Evolutionary conservation across 495 filamentous ascomycete genomes (phyloP).

Genomic region (Letharia lupina): DNA sequence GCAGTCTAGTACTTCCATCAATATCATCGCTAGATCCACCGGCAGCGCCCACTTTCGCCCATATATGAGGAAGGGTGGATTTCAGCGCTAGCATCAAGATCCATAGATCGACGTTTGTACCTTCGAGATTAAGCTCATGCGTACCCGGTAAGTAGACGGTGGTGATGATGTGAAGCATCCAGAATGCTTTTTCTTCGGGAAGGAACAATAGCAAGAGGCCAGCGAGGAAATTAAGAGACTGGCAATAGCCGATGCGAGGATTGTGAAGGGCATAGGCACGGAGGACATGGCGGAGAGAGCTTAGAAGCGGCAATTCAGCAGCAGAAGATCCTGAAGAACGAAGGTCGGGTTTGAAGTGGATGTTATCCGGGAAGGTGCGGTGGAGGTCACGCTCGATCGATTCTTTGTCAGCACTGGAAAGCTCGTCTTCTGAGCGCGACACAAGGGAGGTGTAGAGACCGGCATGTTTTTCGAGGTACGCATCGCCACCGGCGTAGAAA

Average conservation of each 20-base stretch:
- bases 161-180: slow-evolving; percentile 90
- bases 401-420: slow-evolving; percentile 67
- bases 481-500: slow-evolving; percentile 87
- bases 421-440: slow-evolving; percentile 49
- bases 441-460: slow-evolving; percentile 68
- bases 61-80: slow-evolving; percentile 77
- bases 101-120: slow-evolving; percentile 88
- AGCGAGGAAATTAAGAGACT: slow-evolving; percentile 95
- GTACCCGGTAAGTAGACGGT: slow-evolving; percentile 82
- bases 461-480: slow-evolving; percentile 59
- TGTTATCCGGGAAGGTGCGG: slow-evolving; percentile 92
- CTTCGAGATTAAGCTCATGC: slow-evolving; percentile 84
- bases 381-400: slow-evolving; percentile 92
- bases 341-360: slow-evolving; percentile 76
- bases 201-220: slow-evolving; percentile 91
- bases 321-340: slow-evolving; percentile 11
- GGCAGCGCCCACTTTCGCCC: slow-evolving; percentile 72
- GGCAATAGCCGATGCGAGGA: slow-evolving; percentile 87
- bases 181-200: slow-evolving; percentile 84
- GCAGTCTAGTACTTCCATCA: slow-evolving; percentile 52
- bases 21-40: slow-evolving; percentile 34
- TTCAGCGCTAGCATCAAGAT: slow-evolving; percentile 81
- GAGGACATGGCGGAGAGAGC: slow-evolving; percentile 73
- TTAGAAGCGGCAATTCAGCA: slow-evolving; percentile 66
- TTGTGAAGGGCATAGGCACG: slow-evolving; percentile 85